phyloP scores from a whole-genome alignment of 2,329 filamentous ascomycete species.

The Hypomyces rosellus region DNA sequence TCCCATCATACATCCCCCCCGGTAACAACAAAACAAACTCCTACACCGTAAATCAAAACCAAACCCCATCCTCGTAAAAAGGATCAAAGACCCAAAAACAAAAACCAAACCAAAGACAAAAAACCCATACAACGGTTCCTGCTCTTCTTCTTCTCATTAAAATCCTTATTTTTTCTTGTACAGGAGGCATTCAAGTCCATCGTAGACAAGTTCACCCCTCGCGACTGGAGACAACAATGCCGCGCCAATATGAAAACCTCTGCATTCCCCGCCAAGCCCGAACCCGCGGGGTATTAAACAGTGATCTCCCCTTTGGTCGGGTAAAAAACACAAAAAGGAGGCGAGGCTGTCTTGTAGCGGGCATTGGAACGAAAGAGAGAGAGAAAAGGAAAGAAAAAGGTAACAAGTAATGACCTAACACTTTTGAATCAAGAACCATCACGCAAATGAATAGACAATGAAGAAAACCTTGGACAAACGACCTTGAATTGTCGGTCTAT shows the following conservation, averaged over 20 bases:
- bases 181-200: conserved; percentile 86
- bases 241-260: conserved; percentile 37
- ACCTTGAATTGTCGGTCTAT: too few species aligned
- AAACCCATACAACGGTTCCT: background rate
- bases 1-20: too few species aligned
- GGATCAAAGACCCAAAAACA: background rate
- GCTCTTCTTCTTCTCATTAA: too few species aligned
- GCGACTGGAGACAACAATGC: conserved; percentile 62
- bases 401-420: too few species aligned
- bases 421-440: too few species aligned
- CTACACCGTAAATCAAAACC: too few species aligned
- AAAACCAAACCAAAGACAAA: background rate
- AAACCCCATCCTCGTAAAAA: background rate
- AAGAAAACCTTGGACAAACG: too few species aligned
- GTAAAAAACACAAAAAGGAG: too few species aligned
- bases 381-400: too few species aligned
- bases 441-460: too few species aligned
- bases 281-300: conserved; percentile 44
- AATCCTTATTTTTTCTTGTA: background rate
- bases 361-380: too few species aligned
- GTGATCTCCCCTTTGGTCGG: background rate
- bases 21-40: too few species aligned
- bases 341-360: background rate
- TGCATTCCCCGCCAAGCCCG: conserved; percentile 40
- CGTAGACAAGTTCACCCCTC: conserved; percentile 83